Evolutionary conservation across 768 basidiomycete species (phyloP).

Genomic region (Boletus subcaerulescens): DNA sequence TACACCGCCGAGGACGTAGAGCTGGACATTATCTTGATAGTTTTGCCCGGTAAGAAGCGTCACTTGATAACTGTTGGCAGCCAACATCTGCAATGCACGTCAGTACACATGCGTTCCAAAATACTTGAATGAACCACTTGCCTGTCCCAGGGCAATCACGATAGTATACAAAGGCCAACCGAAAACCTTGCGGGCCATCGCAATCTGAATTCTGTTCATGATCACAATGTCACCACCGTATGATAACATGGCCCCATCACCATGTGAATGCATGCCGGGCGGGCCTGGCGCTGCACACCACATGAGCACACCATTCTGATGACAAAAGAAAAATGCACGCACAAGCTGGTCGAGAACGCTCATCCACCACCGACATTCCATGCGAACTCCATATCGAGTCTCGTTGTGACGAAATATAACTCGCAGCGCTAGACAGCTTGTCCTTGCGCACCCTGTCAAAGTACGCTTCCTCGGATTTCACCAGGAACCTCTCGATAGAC

Average conservation of each 20-base stretch:
- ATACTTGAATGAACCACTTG: slow-evolving; percentile 26
- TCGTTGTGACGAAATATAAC: slow-evolving; percentile 71
- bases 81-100: slow-evolving; percentile 57
- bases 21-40: slow-evolving; percentile 73
- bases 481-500: slow-evolving; percentile 87
- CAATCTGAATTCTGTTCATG: slow-evolving; percentile 84
- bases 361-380: slow-evolving; percentile 38
- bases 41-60: slow-evolving; percentile 86
- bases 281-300: slow-evolving; percentile 33
- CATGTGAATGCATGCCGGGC: slow-evolving; percentile 52
- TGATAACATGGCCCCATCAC: slow-evolving; percentile 41
- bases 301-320: slow-evolving; percentile 17
- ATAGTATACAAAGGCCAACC: slow-evolving; percentile 94
- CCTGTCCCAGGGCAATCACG: slow-evolving; percentile 81
- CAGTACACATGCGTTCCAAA: neutral
- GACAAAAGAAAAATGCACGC: slow-evolving; percentile 28
- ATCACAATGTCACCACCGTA: slow-evolving; percentile 62
- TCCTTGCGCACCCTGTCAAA: slow-evolving; percentile 89
- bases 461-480: slow-evolving; percentile 91
- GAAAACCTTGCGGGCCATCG: slow-evolving; percentile 71
- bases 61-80: slow-evolving; percentile 93
- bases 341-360: slow-evolving; percentile 77
- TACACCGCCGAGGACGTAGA: slow-evolving; percentile 88
- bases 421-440: slow-evolving; percentile 79
- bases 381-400: slow-evolving; percentile 83